Evolutionary conservation across 129 eudicot genomes (phyloP).

Genomic region (Pseudognaphalium luteoalbum): DNA sequence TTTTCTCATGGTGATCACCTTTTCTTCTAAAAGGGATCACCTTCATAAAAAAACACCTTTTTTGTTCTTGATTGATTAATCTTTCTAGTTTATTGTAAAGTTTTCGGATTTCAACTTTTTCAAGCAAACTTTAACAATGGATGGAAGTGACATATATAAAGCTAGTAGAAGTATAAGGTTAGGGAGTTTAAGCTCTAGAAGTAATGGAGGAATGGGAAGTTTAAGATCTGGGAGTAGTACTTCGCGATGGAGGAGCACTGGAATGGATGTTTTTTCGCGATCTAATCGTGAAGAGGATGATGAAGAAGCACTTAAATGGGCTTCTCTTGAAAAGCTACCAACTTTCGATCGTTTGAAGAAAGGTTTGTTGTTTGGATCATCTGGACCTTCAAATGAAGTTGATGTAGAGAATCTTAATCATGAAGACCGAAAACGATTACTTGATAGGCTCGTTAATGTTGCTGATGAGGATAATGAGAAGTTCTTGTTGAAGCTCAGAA

Average conservation of each 20-base stretch:
- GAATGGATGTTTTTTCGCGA: slow-evolving; percentile 50
- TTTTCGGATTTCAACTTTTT: too few relatives aligned
- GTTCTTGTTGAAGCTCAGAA: slow-evolving; percentile 61
- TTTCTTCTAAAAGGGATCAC: not conserved
- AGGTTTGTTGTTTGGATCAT: slow-evolving; percentile 59
- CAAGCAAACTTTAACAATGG: slow-evolving; percentile 10
- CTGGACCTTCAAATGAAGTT: slow-evolving; percentile 49
- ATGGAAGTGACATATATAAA: slow-evolving; percentile 26
- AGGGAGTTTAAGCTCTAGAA: slow-evolving; percentile 29
- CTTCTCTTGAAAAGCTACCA: slow-evolving; percentile 74
- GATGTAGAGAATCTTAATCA: slow-evolving; percentile 58
- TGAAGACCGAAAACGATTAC: slow-evolving; percentile 47
- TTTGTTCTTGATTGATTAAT: slow-evolving; percentile 7
- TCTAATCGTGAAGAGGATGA: slow-evolving; percentile 67
- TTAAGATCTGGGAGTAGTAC: slow-evolving; percentile 49
- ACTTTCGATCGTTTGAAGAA: slow-evolving; percentile 68
- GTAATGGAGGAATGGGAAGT: slow-evolving; percentile 32
- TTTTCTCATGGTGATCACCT: not conserved
- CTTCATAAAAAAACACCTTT: not conserved
- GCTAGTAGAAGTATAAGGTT: slow-evolving; percentile 30
- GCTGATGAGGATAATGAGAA: slow-evolving; percentile 77
- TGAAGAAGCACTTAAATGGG: slow-evolving; percentile 90
- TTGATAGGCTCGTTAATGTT: slow-evolving; percentile 56
- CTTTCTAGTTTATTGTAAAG: not conserved
- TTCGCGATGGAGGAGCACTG: slow-evolving; percentile 50